A percentile compares a stretch with the other conserved stretches of the same genome.
These are phyloP conservation scores for Hibiscus trionum DNA, from an alignment of 345 rosid genomes.

Conservation along the genomic window DNA sequence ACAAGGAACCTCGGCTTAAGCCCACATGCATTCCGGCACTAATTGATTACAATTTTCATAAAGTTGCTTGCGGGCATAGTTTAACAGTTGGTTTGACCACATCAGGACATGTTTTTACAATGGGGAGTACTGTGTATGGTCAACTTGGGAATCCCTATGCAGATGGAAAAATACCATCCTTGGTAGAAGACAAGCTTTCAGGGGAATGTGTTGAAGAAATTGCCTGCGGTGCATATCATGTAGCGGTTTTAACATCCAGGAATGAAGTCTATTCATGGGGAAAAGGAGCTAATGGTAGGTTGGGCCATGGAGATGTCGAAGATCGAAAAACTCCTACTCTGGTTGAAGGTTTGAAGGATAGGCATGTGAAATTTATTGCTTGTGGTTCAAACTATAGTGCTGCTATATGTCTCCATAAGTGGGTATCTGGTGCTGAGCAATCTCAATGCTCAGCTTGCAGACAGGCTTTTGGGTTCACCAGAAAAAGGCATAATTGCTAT, in stretches of 20 bases:
- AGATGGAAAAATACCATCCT: conserved; percentile 73
- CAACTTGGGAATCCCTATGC: conserved; percentile 82
- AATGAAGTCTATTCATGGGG: conserved; percentile 95
- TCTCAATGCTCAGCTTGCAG: conserved; percentile 89
- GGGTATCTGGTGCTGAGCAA: conserved; percentile 91
- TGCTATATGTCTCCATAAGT: conserved; percentile 86
- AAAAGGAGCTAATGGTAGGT: conserved; percentile 92
- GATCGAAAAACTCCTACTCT: conserved; percentile 74
- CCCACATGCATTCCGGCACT: conserved; percentile 90
- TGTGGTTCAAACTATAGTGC: conserved; percentile 87
- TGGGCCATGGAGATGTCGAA: conserved; percentile 90
- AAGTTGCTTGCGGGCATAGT: conserved; percentile 89
- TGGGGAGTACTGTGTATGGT: conserved; percentile 94
- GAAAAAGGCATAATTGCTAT: conserved; percentile 91
- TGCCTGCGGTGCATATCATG: conserved; percentile 88
- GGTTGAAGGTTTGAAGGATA: conserved; percentile 79
- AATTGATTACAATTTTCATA: conserved; percentile 67
- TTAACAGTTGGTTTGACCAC: conserved; percentile 86
- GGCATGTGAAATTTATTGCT: conserved; percentile 72
- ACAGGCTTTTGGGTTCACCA: conserved; percentile 86
- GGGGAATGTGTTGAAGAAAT: conserved; percentile 80
- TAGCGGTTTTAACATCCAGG: conserved; percentile 62
- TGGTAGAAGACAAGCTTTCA: conserved; percentile 57
- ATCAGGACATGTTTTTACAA: conserved; percentile 61
- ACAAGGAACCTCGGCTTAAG: conserved; percentile 77